Evolutionary conservation across 2,329 filamentous ascomycete species (phyloP), one percentile per base, ranked within the genome.

Genomic region (Aspergillus awamori): DNA sequence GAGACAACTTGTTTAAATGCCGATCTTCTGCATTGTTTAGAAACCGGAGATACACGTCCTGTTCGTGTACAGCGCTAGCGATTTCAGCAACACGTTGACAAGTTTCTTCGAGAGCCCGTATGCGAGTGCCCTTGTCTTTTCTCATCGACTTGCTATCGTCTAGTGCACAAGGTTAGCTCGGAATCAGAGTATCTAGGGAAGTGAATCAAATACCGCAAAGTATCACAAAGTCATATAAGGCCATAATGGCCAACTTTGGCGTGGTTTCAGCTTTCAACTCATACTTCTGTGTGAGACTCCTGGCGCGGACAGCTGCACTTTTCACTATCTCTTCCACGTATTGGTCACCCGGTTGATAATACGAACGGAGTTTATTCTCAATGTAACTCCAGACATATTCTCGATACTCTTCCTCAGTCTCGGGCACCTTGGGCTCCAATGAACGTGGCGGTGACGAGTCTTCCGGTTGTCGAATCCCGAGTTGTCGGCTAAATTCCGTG

Each of bases 201-300:
- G n/a, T 2, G 2, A 6, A 13, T 4, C 3, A 30, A 22, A 13
- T 56, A 56, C 53, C 53, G 33, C 53, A 56, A 2, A 56, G 53
- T n/a, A 55, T 56, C 6, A 47, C 53, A 38, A 56, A 56, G 30
- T 56, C 53, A 38, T 56, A 56, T 28, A 56, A 47, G 28, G 17
- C 53, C 53, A 56, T 56, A 7, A 56, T 22, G 24, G 24, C 53
- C 39, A 56, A 13, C 11, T 48, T 56, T 3, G 53, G 53, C 15
- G 53, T 56, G 4, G 47, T 26, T 5, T 33, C 39, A 6, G 22
- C 24, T 8, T 45, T 8, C 39, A 56, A 47, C 3, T 47, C 22
- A 20, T 56, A 56, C 22, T 56, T 36, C 15, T 56, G 38, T 8
- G 53, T 47, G 15, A 56, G 22, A 2, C 22, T n/a, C 39, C 15